Evolutionary conservation across 2,329 filamentous ascomycete species (phyloP), one percentile per base, ranked within the genome.

Genomic region (Fusarium verticillioides): DNA sequence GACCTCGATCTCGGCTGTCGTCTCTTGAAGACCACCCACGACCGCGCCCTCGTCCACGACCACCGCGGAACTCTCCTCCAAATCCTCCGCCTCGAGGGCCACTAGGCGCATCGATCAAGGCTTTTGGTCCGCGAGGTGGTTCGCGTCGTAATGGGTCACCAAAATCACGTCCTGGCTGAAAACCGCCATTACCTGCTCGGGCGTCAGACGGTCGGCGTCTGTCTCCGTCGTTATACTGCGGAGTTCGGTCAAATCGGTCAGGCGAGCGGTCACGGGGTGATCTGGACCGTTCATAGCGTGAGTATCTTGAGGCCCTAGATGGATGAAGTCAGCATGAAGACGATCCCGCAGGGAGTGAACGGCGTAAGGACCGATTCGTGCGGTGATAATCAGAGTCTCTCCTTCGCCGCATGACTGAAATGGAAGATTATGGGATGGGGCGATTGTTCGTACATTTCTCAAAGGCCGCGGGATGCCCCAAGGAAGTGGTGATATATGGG

Each of bases 121-220:
- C 94, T 81, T 95, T 94, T 16, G 95, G 94, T 1, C 93, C 95
- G 63, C 94, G 89, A 7, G 95, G 95, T 4, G 93, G 92, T 72
- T 97, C 94, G 73, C 92, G 88, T 36, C 85, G 80, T 79, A 87
- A 72, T 75, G 87, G 79, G 75, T 90, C 88, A 61, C 87, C 85
- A 70, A 90, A 91, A 18, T 91, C 89, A 73, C 91, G 86, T 75
- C 87, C 88, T 4, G 87, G 82, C 74, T 87, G 88, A 69, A 93
- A 93, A n/a, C 85, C 83, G 34, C 88, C 86, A 63, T 86, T 85
- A 77, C 89, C 91, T 37, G 85, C 81, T 68, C 89, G 85, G 53
- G 84, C 85, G 77, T 91, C 90, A 60, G 86, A 89, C n/a, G 91
- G 91, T 57, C 92, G 89, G 63, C 94, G 89, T 69, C 92, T 88